Evolutionary conservation across 2,329 filamentous ascomycete genomes (phyloP).

Genomic region (Stemphylium lycopersici): DNA sequence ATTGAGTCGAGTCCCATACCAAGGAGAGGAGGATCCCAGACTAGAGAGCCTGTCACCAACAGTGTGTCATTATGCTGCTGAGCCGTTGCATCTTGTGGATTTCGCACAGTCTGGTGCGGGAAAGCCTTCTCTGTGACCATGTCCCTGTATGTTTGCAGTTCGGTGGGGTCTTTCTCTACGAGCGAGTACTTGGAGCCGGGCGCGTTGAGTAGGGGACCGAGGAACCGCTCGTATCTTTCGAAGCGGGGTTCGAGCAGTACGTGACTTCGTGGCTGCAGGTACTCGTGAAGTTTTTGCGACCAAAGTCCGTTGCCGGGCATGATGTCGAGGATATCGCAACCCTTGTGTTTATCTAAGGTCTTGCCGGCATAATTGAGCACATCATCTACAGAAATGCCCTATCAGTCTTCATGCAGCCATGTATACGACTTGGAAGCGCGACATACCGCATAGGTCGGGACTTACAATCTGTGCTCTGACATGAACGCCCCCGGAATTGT

Average conservation of each 20-base stretch:
- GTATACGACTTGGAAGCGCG: conserved; percentile 16
- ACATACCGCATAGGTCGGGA: conserved; percentile 54
- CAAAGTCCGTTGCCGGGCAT: conserved; percentile 81
- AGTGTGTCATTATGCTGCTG: conserved; percentile 71
- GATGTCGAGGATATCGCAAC: conserved; percentile 86
- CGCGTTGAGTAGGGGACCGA: conserved; percentile 55
- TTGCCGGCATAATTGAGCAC: conserved; percentile 71
- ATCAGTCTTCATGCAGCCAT: conserved; percentile 13
- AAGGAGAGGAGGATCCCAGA: conserved; percentile 52
- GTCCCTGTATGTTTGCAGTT: conserved; percentile 53
- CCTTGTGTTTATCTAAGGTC: conserved; percentile 71
- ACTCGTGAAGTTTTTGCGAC: conserved; percentile 76
- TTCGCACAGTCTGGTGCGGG: conserved; percentile 59
- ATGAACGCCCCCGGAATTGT: conserved; percentile 5
- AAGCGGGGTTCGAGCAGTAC: conserved; percentile 78
- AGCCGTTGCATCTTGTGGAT: conserved; percentile 48
- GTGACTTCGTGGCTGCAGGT: conserved; percentile 79
- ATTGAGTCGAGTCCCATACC: conserved; percentile 61
- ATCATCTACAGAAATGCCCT: conserved; percentile 61
- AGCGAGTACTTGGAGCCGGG: conserved; percentile 58
- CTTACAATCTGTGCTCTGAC: conserved; percentile 50
- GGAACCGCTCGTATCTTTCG: conserved; percentile 63
- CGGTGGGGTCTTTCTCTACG: conserved; percentile 32
- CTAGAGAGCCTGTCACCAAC: conserved; percentile 58
- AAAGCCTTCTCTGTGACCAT: conserved; percentile 60